Evolutionary conservation across 163 green algal species (phyloP), one percentile per base, ranked within the genome.

Genomic region (Chlorella variabilis): DNA sequence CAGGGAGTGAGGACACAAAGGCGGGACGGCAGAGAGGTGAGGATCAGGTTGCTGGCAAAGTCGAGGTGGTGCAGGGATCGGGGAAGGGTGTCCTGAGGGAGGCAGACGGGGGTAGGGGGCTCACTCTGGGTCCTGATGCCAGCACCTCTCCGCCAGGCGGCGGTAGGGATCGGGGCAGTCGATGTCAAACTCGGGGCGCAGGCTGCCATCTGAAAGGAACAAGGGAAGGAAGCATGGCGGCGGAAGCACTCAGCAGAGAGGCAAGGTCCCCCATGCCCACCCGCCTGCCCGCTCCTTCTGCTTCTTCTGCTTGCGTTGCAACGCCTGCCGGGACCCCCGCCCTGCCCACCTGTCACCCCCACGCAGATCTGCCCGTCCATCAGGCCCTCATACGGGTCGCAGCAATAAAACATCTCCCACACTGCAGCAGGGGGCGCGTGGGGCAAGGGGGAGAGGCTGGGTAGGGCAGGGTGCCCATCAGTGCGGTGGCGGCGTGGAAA

Each of bases 361-460:
- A 83, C 29, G 34, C 62, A 86, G 62, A 91, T 89, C 75, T 91
- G 87, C 6, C 51, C 87, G 25, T 91, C 87, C 42, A 91, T 70
- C 27, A 91, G 54, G 20, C 73, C 83, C 1, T 82, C 80, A 42
- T 91, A 88, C 15, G 79, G 76, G 7, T 73, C 27, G 42, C 69
- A 34, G 63, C 85, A 91, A 77, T 90, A 80, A 42, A 81, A 88
- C 83, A 91, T 91, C 73, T 90, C 85, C 85, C 85, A 90, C 78
- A 91, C 87, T 89, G 84, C 77, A 51, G 1, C 6, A 31, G 41
- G 39, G n/a, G n/a, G n/a, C n/a, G n/a, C n/a, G n/a, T n/a, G n/a
- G n/a, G n/a, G n/a, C n/a, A n/a, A n/a, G n/a, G n/a, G n/a, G n/a
- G n/a, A n/a, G n/a, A n/a, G n/a, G n/a, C n/a, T n/a, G n/a, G n/a